A percentile compares a stretch with the other conserved stretches of the same genome.
These are phyloP conservation scores for Aphanoascus verrucosus DNA, from an alignment of 2,329 filamentous ascomycete species.

Conservation along the genomic window DNA sequence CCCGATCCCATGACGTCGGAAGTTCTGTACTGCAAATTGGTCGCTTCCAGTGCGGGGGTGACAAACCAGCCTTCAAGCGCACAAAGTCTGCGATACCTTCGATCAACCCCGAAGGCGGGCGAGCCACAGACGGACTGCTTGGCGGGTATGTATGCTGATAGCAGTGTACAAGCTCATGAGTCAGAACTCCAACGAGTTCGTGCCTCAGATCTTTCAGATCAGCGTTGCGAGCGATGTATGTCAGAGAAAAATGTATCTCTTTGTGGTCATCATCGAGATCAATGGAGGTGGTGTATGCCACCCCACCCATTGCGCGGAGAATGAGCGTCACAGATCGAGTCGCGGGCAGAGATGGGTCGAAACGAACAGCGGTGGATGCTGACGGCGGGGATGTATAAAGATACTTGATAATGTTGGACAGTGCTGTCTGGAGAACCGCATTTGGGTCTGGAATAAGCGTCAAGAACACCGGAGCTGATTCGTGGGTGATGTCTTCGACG, in stretches of 20 bases:
- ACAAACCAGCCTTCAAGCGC: conserved; percentile 59
- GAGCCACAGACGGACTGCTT: conserved; percentile 18
- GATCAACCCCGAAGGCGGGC: conserved; percentile 60
- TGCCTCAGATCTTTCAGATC: conserved; percentile 24
- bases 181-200: conserved; percentile 73
- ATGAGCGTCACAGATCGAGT: conserved; percentile 80
- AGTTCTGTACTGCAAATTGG: conserved; percentile 36
- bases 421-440: conserved; percentile 49
- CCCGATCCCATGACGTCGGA: conserved; percentile 65
- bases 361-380: conserved; percentile 18
- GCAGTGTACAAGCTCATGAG: conserved; percentile 91
- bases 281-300: conserved; percentile 76
- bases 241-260: conserved; percentile 77
- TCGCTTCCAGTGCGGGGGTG: conserved; percentile 72
- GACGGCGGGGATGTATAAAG: conserved; percentile 49
- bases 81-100: conserved; percentile 95
- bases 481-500: conserved; percentile 25
- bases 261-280: conserved; percentile 79
- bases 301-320: conserved; percentile 65
- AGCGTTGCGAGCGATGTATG: conserved; percentile 50
- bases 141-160: conserved; percentile 65
- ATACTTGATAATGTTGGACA: conserved; percentile 56
- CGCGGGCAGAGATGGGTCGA: conserved; percentile 39
- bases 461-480: conserved; percentile 58
- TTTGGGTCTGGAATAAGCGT: conserved; percentile 50